A percentile compares a stretch with the other conserved stretches of the same genome.
Conservation (phyloP, 176 grass and related monocot genomes). For the Elymus sibiricus region DNA sequence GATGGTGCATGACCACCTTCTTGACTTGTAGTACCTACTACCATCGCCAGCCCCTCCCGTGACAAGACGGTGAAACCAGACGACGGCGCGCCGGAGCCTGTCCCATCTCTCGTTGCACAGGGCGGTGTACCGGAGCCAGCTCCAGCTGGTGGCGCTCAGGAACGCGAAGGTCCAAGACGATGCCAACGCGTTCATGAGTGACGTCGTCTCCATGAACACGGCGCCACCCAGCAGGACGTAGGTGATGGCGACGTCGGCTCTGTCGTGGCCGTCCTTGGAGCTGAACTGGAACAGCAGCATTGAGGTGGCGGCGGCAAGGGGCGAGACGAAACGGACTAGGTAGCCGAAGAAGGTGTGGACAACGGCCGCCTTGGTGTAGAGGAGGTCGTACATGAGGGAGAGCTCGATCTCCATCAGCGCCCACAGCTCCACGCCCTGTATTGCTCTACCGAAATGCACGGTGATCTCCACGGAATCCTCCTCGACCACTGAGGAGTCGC, state of each 20-base stretch:
- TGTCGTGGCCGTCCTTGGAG: neutral
- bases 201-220: neutral
- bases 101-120: neutral
- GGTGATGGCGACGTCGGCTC: neutral
- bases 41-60: neutral
- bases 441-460: too few relatives aligned
- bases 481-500: neutral
- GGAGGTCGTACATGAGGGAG: neutral
- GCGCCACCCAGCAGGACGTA: neutral
- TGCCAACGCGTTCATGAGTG: neutral
- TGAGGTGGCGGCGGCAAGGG: neutral
- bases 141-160: neutral
- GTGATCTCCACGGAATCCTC: neutral
- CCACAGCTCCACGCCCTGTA: neutral
- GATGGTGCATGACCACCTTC: neutral
- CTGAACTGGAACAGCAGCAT: neutral
- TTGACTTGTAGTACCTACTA: neutral
- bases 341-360: neutral
- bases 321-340: neutral
- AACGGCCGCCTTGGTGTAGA: neutral
- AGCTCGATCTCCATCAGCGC: neutral
- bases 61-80: neutral
- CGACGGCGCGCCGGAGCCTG: neutral
- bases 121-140: neutral
- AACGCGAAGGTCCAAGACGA: neutral